Evolutionary conservation across 2,329 filamentous ascomycete genomes (phyloP).

Genomic region (Aspergillus sp.): DNA sequence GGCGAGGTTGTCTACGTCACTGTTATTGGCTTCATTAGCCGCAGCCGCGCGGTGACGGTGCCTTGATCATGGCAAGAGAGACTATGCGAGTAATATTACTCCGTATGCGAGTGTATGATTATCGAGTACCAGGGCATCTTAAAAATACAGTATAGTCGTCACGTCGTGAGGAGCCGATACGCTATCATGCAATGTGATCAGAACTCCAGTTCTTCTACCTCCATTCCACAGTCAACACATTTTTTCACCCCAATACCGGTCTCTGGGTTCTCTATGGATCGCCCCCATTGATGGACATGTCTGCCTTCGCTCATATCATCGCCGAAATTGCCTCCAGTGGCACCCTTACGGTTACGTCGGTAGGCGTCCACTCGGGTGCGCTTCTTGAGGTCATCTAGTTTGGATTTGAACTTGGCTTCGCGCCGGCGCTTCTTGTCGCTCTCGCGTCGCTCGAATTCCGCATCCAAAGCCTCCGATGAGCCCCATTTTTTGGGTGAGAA

Average conservation of each 20-base stretch:
- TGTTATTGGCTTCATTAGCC: not conserved
- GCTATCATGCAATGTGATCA: constrained; percentile 18
- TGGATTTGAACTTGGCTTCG: constrained; percentile 84
- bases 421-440: constrained; percentile 74
- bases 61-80: too few species aligned
- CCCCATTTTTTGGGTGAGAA: constrained; percentile 82
- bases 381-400: constrained; percentile 84
- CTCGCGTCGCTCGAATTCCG: constrained; percentile 74
- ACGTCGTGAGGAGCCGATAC: not conserved
- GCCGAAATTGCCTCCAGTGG: constrained; percentile 55
- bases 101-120: too few species aligned
- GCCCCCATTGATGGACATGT: constrained; percentile 83
- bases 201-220: constrained; percentile 58
- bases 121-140: too few species aligned
- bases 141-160: not conserved
- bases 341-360: constrained; percentile 56
- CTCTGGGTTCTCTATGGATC: constrained; percentile 49
- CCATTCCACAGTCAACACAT: constrained; percentile 59
- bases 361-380: constrained; percentile 88
- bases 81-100: too few species aligned
- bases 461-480: constrained; percentile 72
- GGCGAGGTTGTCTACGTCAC: not conserved
- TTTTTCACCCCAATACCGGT: constrained; percentile 60
- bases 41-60: not conserved
- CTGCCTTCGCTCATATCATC: constrained; percentile 63